Conservation (phyloP, 1,284 basidiomycete genomes). For the Sporisorium graminicola region DNA sequence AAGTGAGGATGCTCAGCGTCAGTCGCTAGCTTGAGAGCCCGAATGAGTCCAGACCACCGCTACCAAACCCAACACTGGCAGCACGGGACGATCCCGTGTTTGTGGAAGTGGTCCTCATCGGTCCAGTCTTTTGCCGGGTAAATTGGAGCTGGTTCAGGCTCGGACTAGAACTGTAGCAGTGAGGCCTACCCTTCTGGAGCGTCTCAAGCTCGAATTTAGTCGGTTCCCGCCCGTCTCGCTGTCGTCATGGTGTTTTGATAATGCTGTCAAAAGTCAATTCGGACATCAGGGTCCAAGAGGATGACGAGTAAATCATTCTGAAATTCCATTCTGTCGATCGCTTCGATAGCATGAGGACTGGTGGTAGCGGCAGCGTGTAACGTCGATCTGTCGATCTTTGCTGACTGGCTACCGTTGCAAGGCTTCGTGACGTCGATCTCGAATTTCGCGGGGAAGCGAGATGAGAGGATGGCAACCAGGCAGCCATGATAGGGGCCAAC, state of each 20-base stretch:
- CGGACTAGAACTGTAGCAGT: not conserved
- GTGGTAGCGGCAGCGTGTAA: not conserved
- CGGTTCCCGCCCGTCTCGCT: not conserved
- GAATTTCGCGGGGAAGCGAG: not conserved
- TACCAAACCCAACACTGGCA: not conserved
- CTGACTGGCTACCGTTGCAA: not conserved
- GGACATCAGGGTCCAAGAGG: not conserved
- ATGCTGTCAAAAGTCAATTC: not conserved
- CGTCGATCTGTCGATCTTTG: slow-evolving; percentile 4
- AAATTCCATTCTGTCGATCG: slow-evolving; percentile 9
- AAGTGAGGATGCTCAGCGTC: no score
- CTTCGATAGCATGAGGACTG: slow-evolving; percentile 2
- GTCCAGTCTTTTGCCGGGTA: no score
- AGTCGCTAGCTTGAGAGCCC: no score
- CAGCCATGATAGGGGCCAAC: not conserved
- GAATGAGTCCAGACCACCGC: not conserved
- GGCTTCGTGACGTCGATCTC: slow-evolving; percentile 7
- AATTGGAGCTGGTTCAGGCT: not conserved
- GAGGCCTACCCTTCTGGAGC: not conserved
- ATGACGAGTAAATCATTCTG: not conserved
- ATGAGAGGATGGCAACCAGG: no score
- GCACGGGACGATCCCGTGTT: not conserved
- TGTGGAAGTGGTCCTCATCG: not conserved
- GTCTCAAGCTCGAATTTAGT: not conserved
- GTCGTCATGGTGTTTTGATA: slow-evolving; percentile 14